A percentile compares a stretch with the other conserved stretches of the same genome.
Conservation (phyloP, 2,329 filamentous ascomycete species). For the Grosmannia clavigera region DNA sequence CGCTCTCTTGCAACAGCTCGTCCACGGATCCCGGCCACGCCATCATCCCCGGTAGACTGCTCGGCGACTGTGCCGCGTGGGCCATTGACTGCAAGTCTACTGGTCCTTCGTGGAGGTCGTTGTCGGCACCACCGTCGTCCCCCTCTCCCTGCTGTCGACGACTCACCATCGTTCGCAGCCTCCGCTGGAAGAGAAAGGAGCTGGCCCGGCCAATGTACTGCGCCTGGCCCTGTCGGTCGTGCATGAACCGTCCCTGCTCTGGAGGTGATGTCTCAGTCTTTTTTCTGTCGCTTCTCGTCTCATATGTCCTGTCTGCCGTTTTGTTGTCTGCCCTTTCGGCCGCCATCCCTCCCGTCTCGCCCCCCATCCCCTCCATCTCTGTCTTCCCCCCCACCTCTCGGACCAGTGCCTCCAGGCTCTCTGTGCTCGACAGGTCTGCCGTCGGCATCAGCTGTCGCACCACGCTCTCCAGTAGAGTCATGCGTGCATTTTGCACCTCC, state of each 20-base stretch:
- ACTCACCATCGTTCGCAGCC: background rate
- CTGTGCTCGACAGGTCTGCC: background rate
- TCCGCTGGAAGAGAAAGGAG: background rate
- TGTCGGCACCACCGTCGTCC: background rate
- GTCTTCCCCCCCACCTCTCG: background rate
- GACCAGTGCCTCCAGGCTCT: background rate
- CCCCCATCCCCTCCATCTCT: no score
- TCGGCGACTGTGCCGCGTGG: background rate
- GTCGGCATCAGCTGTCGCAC: background rate
- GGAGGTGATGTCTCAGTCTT: background rate
- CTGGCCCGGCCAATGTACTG: background rate
- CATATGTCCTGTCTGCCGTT: no score
- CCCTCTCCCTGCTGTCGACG: background rate
- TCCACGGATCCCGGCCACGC: background rate
- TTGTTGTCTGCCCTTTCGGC: no score
- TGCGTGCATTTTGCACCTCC: background rate
- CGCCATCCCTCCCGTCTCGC: no score
- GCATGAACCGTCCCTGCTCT: background rate
- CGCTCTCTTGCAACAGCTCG: background rate
- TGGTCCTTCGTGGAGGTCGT: background rate
- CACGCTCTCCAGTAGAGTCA: background rate
- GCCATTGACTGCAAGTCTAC: background rate
- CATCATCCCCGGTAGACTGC: background rate
- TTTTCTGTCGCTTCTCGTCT: no score
- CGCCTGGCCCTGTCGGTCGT: background rate